Conservation (phyloP, 257 asterid genomes). For the Thymus mandschuricus region DNA sequence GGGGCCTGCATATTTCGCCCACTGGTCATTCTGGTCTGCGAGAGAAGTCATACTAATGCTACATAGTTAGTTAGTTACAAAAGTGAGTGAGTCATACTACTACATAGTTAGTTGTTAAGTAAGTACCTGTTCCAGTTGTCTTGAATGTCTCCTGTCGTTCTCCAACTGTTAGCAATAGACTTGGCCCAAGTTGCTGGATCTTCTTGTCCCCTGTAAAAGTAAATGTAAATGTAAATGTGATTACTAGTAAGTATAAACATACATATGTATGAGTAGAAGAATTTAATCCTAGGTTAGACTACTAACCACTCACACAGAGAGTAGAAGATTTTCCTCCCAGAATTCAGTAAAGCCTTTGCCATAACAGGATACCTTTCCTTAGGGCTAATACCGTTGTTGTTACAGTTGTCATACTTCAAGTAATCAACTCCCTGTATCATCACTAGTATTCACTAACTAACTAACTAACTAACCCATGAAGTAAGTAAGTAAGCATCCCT, state of each 20-base stretch:
- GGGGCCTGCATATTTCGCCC: slow-evolving; percentile 90
- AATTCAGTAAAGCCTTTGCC: slow-evolving; percentile 78
- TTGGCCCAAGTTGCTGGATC: slow-evolving; percentile 98
- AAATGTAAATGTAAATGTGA: no score
- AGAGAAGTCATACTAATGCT: slow-evolving; percentile 66
- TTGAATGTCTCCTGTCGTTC: slow-evolving; percentile 87
- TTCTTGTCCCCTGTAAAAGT: slow-evolving; percentile 61
- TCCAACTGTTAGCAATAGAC: slow-evolving; percentile 85
- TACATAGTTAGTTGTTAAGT: no score
- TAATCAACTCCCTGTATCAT: slow-evolving; percentile 76
- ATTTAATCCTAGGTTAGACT: no score
- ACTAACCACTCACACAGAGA: slow-evolving; percentile 95
- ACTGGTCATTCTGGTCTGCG: slow-evolving; percentile 82
- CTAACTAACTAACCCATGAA: neutral
- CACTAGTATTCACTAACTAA: neutral
- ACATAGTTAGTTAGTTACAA: no score
- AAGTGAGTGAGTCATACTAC: no score
- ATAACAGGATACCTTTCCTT: slow-evolving; percentile 72
- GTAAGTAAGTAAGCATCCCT: neutral
- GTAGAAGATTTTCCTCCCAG: slow-evolving; percentile 87
- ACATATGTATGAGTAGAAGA: no score
- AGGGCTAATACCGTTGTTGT: slow-evolving; percentile 50
- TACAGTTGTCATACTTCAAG: slow-evolving; percentile 92
- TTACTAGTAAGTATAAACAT: no score
- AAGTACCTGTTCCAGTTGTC: slow-evolving; percentile 67